Base-by-base conservation (phyloP, 2,329 filamentous ascomycete genomes). In the Phaeosphaeria sp. region DNA sequence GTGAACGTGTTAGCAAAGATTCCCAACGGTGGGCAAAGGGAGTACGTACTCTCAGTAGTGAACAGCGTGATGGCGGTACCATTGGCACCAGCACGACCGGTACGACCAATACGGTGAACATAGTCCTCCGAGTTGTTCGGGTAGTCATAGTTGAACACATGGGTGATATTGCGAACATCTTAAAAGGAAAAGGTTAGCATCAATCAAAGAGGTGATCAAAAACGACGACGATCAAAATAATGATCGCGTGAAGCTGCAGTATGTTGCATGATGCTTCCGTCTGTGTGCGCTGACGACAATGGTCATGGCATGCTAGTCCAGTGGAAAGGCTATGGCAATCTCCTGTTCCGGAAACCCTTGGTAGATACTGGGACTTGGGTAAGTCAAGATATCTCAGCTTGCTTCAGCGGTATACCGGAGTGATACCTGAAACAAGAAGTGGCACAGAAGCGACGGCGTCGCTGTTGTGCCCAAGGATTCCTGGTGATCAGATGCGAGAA, bases 101-200 rank as follows among this genome's bases (percentile, higher is more conserved):
- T 89, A 81, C 87, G 85, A 76, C 87, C 87, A 77, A 89, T 89
- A 75, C 87, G 86, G 78, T 89, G 87, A 77, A 89, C 85, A 72
- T 89, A 89, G 74, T 89, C 87, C 78, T 89, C 87, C 72, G 86
- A 88, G 78, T 89, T 98, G 86, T 98, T 98, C 80, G 94, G 94
- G 82, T 98, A 98, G 81, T 98, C 95, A 91, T 98, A 97, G 89
- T 98, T 98, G 84, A 99, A 87, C 83, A 99, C 95, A 84, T 99
- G 95, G 83, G 95, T 98, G 85, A 99, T 99, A 87, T 99, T 96
- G 84, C 93, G 94, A 85, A 99, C 95, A 91, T 99, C 95, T 98
- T 97, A 78, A 82, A 84, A 83, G 79, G 83, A 78, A 86, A 80
- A 87, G 86, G 91, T 96, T 96, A 96, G 92, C 87, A 87, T 81